These are phyloP conservation scores for Spathaspora passalidarum DNA, from an alignment of 805 yeast species.

Conservation along the genomic window DNA sequence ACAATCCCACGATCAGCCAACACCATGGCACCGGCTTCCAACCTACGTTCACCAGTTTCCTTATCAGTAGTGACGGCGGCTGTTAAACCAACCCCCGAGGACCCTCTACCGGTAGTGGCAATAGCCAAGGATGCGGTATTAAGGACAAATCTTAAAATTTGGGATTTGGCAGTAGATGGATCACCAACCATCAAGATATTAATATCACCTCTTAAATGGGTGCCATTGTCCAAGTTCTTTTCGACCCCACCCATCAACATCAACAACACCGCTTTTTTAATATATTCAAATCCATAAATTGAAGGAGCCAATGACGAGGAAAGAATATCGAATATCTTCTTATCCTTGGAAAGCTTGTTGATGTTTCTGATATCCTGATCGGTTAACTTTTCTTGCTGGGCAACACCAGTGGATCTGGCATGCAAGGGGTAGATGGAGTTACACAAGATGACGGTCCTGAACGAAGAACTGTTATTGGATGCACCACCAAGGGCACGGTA, in stretches of 20 bases:
- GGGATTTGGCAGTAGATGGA: conserved; percentile 98
- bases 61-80: conserved; percentile 97
- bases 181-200: conserved; percentile 97
- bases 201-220: conserved; percentile 97
- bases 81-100: conserved; percentile 99
- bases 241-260: conserved; percentile 94
- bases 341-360: conserved; percentile 68
- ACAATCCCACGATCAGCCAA: conserved; percentile 96
- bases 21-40: conserved; percentile 99
- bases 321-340: conserved; percentile 71
- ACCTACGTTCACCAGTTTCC: conserved; percentile 93
- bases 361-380: conserved; percentile 85
- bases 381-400: conserved; percentile 63
- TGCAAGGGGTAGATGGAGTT: conserved; percentile 88
- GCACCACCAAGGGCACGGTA: conserved; percentile 87
- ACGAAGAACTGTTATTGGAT: conserved; percentile 56
- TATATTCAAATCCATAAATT: conserved; percentile 87
- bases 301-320: conserved; percentile 92
- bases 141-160: conserved; percentile 87
- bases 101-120: conserved; percentile 98
- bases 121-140: conserved; percentile 95
- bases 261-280: conserved; percentile 85
- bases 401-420: conserved; percentile 82
- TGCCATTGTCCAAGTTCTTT: conserved; percentile 89
- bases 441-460: conserved; percentile 80